phyloP scores from a whole-genome alignment of 2,329 filamentous ascomycete genomes.

The Parafenestella ontariensis region DNA sequence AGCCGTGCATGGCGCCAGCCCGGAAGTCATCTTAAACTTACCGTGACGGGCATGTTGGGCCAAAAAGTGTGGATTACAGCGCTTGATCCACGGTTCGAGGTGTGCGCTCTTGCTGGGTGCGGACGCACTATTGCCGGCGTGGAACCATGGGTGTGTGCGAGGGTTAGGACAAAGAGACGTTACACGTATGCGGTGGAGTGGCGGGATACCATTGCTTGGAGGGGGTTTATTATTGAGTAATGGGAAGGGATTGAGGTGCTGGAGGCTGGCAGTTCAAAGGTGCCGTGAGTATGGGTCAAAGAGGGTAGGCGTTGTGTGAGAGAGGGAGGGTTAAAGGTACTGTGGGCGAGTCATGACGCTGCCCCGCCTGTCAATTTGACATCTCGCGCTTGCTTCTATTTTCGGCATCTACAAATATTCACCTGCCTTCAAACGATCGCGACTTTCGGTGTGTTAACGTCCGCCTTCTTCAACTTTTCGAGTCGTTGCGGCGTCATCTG shows the following conservation, averaged over 20 bases:
- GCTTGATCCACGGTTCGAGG: slow-evolving; percentile 29
- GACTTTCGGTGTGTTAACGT: slow-evolving; percentile 2
- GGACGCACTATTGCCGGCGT: neutral
- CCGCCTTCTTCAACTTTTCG: slow-evolving; percentile 6
- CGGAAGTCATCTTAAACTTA: slow-evolving; percentile 10
- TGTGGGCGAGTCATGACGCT: neutral
- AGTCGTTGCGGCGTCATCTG: slow-evolving; percentile 27
- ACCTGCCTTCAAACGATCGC: slow-evolving; percentile 13
- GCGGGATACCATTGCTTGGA: neutral
- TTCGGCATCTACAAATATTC: neutral
- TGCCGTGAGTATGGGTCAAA: neutral
- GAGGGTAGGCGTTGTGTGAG: neutral
- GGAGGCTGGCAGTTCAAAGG: neutral
- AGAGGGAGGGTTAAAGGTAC: neutral
- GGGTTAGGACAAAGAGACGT: neutral
- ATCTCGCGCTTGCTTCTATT: neutral
- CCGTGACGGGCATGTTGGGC: slow-evolving; percentile 19
- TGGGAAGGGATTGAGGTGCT: neutral
- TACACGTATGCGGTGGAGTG: neutral
- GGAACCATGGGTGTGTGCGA: neutral
- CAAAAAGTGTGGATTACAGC: slow-evolving; percentile 24
- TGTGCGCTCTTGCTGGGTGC: slow-evolving; percentile 4
- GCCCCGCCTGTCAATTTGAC: neutral
- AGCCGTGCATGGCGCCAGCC: neutral
- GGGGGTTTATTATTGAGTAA: neutral